Evolutionary conservation across 495 filamentous ascomycete genomes (phyloP).

Genomic region (Podospora bellae-mahoneyi): DNA sequence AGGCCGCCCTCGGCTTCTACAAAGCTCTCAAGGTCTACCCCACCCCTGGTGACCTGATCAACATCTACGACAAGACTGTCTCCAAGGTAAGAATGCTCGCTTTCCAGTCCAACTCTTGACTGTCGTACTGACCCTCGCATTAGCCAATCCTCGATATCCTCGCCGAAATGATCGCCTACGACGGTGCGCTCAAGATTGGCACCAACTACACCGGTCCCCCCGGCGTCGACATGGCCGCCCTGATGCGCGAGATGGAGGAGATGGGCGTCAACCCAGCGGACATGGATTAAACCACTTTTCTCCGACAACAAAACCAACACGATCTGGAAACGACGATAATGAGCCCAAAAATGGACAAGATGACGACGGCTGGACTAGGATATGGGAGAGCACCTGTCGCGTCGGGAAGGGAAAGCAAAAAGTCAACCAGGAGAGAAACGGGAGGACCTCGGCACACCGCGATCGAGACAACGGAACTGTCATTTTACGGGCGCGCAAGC

Average conservation of each 20-base stretch:
- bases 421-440: background rate
- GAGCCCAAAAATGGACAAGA: slow-evolving; percentile 17
- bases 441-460: background rate
- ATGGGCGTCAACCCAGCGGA: slow-evolving; percentile 16
- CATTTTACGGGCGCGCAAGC: background rate
- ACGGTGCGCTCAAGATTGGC: slow-evolving; percentile 66
- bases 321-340: background rate
- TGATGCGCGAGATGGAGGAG: slow-evolving; percentile 39
- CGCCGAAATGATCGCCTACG: slow-evolving; percentile 95
- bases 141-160: slow-evolving; percentile 89
- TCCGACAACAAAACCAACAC: background rate
- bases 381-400: background rate
- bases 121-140: background rate
- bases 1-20: slow-evolving; percentile 93
- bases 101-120: background rate
- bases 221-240: slow-evolving; percentile 31
- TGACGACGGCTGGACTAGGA: slow-evolving; percentile 7
- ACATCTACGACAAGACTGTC: slow-evolving; percentile 97
- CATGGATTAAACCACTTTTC: slow-evolving; percentile 37
- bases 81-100: slow-evolving; percentile 59
- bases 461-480: background rate
- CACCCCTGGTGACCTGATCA: slow-evolving; percentile 84
- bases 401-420: background rate
- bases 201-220: slow-evolving; percentile 40
- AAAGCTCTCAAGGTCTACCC: slow-evolving; percentile 98